Conservation (phyloP, 805 yeast species). For the Candida boidinii region DNA sequence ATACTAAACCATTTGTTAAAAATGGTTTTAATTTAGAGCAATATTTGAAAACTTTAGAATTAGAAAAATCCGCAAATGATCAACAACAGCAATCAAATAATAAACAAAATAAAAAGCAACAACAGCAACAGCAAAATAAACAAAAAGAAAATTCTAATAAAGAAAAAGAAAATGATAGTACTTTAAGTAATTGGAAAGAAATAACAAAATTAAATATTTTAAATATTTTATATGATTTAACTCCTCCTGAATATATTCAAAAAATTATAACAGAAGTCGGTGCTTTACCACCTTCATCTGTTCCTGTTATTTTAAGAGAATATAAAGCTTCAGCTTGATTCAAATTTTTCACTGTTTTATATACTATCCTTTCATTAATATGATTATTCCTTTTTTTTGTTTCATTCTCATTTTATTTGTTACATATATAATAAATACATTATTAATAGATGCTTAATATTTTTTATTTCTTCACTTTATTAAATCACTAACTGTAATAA, state of each 20-base stretch:
- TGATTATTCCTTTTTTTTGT: no score
- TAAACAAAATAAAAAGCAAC: constrained; percentile 9
- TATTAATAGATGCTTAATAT: no score
- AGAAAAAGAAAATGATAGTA: constrained; percentile 25
- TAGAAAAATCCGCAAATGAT: constrained; percentile 4
- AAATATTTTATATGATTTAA: constrained; percentile 85
- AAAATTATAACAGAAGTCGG: constrained; percentile 96
- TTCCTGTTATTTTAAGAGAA: constrained; percentile 92
- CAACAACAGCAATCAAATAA: constrained; percentile 4
- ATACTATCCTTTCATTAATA: no score
- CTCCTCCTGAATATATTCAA: constrained; percentile 89
- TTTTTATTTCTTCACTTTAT: no score
- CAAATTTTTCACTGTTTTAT: no score
- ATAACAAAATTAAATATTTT: constrained; percentile 60
- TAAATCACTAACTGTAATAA: no score
- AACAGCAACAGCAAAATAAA: constrained; percentile 15
- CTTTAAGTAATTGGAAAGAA: constrained; percentile 55
- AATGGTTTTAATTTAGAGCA: constrained; percentile 59
- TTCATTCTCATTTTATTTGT: no score
- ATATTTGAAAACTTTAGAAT: constrained; percentile 39
- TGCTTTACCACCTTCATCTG: constrained; percentile 95
- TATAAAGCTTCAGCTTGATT: constrained; percentile 43
- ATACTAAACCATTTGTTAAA: constrained; percentile 46
- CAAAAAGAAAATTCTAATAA: constrained; percentile 21
- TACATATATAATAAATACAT: no score